Percentiles rank a stretch among this genome's conserved stretches.
Conservation (phyloP, 2,329 filamentous ascomycete species). For the Pyrenophora teres region DNA sequence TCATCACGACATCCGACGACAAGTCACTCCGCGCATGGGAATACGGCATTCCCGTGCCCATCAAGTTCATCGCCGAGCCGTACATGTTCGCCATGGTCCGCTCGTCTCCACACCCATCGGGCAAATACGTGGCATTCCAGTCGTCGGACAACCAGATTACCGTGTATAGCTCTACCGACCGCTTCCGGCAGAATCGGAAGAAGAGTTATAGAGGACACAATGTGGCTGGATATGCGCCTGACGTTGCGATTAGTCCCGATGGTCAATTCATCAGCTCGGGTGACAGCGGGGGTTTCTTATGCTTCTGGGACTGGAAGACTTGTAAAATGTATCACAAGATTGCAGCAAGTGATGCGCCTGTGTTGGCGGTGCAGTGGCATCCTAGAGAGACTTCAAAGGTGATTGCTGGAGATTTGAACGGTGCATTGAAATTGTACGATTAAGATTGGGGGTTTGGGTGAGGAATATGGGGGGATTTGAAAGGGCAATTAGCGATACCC, state of each 20-base stretch:
- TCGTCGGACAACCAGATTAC: constrained; percentile 95
- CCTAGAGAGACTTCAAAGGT: constrained; percentile 97
- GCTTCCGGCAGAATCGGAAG: constrained; percentile 96
- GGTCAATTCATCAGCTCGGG: constrained; percentile 88
- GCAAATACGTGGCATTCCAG: constrained; percentile 94
- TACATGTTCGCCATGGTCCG: constrained; percentile 98
- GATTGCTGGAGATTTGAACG: constrained; percentile 85
- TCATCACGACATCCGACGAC: constrained; percentile 98
- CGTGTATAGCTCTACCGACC: constrained; percentile 91
- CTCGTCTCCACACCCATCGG: constrained; percentile 79
- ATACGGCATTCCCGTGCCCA: constrained; percentile 96
- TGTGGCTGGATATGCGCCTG: constrained; percentile 90
- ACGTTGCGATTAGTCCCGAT: constrained; percentile 85
- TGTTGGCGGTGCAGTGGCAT: constrained; percentile 93
- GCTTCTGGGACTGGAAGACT: constrained; percentile 99
- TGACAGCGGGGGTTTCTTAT: constrained; percentile 85
- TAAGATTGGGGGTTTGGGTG: constrained; percentile 45
- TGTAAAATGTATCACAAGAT: constrained; percentile 99
- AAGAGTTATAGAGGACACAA: constrained; percentile 97
- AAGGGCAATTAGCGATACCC: constrained; percentile 28
- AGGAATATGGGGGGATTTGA: background rate
- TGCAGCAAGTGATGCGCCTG: constrained; percentile 76
- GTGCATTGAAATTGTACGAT: constrained; percentile 92
- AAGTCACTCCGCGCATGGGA: constrained; percentile 97
- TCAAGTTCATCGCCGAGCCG: constrained; percentile 96